Base-by-base conservation (phyloP, 2,329 filamentous ascomycete genomes). In the Hypoxylon sp. region DNA sequence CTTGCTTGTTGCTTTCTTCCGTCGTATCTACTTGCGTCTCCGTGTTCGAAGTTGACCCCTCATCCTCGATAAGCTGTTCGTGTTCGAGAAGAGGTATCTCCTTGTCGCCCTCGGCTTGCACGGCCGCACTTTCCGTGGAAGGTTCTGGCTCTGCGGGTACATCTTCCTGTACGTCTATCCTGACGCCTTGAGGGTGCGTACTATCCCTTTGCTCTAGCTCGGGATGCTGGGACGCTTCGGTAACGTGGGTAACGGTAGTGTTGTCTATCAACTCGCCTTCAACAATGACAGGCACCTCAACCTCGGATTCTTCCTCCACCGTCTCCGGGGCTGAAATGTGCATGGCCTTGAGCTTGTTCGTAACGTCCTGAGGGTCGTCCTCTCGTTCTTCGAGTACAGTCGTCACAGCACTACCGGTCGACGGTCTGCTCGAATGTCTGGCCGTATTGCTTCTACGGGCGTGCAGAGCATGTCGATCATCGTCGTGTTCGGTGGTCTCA, bases 331-430 rank as follows among this genome's bases (percentile, higher is more conserved):
- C 78, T 0, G 84, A 80, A 46, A 89, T 81, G 32, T 82, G 82
- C 77, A 88, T 80, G 31, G 78, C 77, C 63, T 77, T 82, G 52
- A 89, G 73, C 71, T 80, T 85, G 60, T 80, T 80, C 19, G 83
- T 79, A 21, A 86, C 78, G 24, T 84, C 82, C 2, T 81, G 80
- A 17, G 81, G 74, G 17, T 92, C 89, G 67, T 97, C 94, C 74
- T 97, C 93, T 61, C 92, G 90, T 54, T 93, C 89, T 77, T 97
- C 93, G 37, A 93, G 86, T 13, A 97, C 93, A 0, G 93, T 96
- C 1, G 90, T 89, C 19, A 97, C 92, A 3, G 91, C 87, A 58
- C 91, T 93, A 53, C 92, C 91, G 13, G 92, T 91, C 13, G 92
- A 95, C 24, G 92, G 92, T 70, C 91, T 94, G 78, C 93, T 92